A percentile compares a stretch with the other conserved stretches of the same genome.
phyloP scores from a whole-genome alignment of 257 asterid genomes.

The Scutellaria galericulata region DNA sequence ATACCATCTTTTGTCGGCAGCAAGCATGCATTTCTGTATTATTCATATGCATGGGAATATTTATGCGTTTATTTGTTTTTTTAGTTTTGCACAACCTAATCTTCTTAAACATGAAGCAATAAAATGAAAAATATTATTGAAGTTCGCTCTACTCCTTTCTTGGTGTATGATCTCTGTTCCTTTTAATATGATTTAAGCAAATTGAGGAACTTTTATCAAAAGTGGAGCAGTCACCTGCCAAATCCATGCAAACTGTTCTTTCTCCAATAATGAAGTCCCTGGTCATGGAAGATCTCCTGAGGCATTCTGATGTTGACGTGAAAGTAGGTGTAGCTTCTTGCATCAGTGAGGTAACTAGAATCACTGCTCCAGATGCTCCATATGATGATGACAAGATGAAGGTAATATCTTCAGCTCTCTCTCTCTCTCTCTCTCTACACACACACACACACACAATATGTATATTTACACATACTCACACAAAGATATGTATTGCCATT shows the following conservation, averaged over 20 bases:
- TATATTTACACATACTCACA: not conserved
- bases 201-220: slow-evolving; percentile 66
- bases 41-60: slow-evolving; percentile 6
- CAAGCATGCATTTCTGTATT: slow-evolving; percentile 4
- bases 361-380: slow-evolving; percentile 98
- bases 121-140: not conserved
- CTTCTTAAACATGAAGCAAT: slow-evolving; percentile 14
- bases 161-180: slow-evolving; percentile 12
- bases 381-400: slow-evolving; percentile 94
- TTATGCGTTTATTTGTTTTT: not conserved
- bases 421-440: not conserved
- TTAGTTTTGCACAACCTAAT: slow-evolving; percentile 10
- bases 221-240: slow-evolving; percentile 94
- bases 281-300: slow-evolving; percentile 63
- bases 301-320: slow-evolving; percentile 80
- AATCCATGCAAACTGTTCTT: slow-evolving; percentile 74
- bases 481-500: not conserved
- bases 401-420: slow-evolving; percentile 45
- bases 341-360: slow-evolving; percentile 94
- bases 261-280: slow-evolving; percentile 68
- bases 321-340: slow-evolving; percentile 94
- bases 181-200: slow-evolving; percentile 47
- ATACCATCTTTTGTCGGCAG: not conserved
- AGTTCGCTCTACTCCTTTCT: slow-evolving; percentile 20
- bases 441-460: not conserved